Percentiles rank a stretch among this genome's conserved stretches.
phyloP scores from a whole-genome alignment of 768 basidiomycete genomes.

The Rubroboletus satanas region DNA sequence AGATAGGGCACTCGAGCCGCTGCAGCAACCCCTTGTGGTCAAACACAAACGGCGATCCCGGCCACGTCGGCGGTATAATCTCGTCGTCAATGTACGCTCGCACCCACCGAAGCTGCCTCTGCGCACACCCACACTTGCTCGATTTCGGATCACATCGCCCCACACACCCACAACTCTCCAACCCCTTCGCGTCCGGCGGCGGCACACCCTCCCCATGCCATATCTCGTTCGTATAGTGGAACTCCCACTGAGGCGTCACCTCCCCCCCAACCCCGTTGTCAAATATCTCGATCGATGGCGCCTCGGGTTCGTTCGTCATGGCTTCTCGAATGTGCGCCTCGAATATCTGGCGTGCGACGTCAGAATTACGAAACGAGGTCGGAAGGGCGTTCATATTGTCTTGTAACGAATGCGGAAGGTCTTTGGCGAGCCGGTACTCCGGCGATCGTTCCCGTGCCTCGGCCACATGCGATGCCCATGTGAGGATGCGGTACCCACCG shows the following conservation, averaged over 20 bases:
- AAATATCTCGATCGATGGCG: slow-evolving; percentile 60
- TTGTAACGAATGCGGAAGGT: slow-evolving; percentile 62
- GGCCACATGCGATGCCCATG: slow-evolving; percentile 22
- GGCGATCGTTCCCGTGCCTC: slow-evolving; percentile 17
- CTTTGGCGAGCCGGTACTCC: slow-evolving; percentile 34
- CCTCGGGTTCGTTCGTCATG: slow-evolving; percentile 59
- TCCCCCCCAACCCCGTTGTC: slow-evolving; percentile 66
- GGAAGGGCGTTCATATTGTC: slow-evolving; percentile 61
- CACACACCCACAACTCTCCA: slow-evolving; percentile 70
- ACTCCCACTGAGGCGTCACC: slow-evolving; percentile 78
- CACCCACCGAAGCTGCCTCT: slow-evolving; percentile 45
- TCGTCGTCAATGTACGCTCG: slow-evolving; percentile 17
- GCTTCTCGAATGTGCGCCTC: slow-evolving; percentile 64
- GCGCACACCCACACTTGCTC: slow-evolving; percentile 68
- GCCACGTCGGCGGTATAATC: slow-evolving; percentile 30
- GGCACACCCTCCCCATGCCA: slow-evolving; percentile 70
- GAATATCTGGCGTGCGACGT: slow-evolving; percentile 51
- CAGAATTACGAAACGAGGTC: slow-evolving; percentile 36
- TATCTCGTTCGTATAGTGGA: slow-evolving; percentile 80
- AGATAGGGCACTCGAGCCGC: slow-evolving; percentile 55
- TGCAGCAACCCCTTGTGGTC: slow-evolving; percentile 56
- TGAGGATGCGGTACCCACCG: slow-evolving; percentile 13
- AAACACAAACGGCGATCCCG: slow-evolving; percentile 62
- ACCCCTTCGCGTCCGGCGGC: slow-evolving; percentile 51
- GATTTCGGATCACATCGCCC: slow-evolving; percentile 74